A percentile compares a stretch with the other conserved stretches of the same genome.
These are phyloP conservation scores for Aphanomyces invadans DNA, from an alignment of 352 stramenopile genomes.

Conservation along the genomic window DNA sequence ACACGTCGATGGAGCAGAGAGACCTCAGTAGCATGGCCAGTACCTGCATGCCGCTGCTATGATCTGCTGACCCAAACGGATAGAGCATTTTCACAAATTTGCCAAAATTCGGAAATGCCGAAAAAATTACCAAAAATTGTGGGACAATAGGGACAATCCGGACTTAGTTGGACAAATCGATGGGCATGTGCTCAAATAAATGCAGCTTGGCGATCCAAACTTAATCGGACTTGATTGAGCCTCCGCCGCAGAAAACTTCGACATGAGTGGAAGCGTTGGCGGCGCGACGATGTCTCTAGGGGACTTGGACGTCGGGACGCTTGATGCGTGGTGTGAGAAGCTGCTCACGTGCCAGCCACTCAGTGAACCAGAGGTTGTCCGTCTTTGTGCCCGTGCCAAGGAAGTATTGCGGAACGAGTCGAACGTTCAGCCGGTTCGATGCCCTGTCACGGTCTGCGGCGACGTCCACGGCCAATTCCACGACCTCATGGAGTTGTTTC, in stretches of 20 bases:
- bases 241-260: not conserved
- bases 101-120: too few species aligned
- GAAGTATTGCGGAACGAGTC: conserved; percentile 96
- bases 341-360: conserved; percentile 91
- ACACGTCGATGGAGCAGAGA: too few species aligned
- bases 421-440: conserved; percentile 95
- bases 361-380: conserved; percentile 92
- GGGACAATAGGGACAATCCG: too few species aligned
- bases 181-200: too few species aligned
- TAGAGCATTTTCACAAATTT: too few species aligned
- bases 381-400: conserved; percentile 90
- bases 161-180: too few species aligned
- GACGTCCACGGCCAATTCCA: conserved; percentile 62
- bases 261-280: conserved; percentile 3
- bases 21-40: too few species aligned
- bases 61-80: too few species aligned
- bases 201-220: conserved; percentile 4
- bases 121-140: too few species aligned
- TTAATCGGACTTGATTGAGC: conserved; percentile 1
- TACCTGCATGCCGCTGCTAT: too few species aligned
- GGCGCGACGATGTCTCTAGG: conserved; percentile 7
- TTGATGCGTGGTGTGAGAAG: conserved; percentile 94
- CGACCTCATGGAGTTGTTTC: conserved; percentile 59
- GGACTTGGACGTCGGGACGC: conserved; percentile 71
- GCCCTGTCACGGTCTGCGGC: conserved; percentile 95